Percentiles rank a stretch among this genome's conserved stretches.
Conservation (phyloP, 78 protist genomes). For the Salpingoeca rosetta region DNA sequence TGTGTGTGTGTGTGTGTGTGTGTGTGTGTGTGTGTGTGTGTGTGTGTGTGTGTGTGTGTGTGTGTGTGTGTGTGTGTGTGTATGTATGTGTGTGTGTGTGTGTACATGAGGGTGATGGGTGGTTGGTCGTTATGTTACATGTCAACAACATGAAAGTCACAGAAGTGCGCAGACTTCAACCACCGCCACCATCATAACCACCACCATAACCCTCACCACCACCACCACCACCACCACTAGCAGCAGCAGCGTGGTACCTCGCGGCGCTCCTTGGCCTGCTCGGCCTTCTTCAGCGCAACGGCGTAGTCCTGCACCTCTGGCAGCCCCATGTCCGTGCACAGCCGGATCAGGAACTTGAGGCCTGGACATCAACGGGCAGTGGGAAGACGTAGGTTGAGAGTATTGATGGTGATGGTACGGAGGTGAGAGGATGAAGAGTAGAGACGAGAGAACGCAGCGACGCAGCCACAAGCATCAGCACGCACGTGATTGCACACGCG, state of each 20-base stretch:
- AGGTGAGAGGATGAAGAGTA: not conserved
- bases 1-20: no score
- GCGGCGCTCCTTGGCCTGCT: not conserved
- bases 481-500: no score
- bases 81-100: no score
- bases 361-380: not conserved
- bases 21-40: no score
- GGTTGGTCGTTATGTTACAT: no score
- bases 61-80: no score
- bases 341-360: conserved; percentile 1
- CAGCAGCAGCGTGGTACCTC: not conserved
- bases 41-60: no score
- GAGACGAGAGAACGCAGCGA: not conserved
- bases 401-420: not conserved
- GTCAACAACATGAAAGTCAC: no score
- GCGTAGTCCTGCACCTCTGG: not conserved
- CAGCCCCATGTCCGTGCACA: not conserved
- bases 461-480: no score
- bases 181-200: no score
- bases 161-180: no score
- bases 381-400: not conserved
- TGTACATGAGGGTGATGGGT: no score
- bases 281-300: not conserved
- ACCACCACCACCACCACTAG: not conserved
- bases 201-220: not conserved